A percentile compares a stretch with the other conserved stretches of the same genome.
Conservation (phyloP, 2,329 filamentous ascomycete species). For the Emergomyces orientalis region DNA sequence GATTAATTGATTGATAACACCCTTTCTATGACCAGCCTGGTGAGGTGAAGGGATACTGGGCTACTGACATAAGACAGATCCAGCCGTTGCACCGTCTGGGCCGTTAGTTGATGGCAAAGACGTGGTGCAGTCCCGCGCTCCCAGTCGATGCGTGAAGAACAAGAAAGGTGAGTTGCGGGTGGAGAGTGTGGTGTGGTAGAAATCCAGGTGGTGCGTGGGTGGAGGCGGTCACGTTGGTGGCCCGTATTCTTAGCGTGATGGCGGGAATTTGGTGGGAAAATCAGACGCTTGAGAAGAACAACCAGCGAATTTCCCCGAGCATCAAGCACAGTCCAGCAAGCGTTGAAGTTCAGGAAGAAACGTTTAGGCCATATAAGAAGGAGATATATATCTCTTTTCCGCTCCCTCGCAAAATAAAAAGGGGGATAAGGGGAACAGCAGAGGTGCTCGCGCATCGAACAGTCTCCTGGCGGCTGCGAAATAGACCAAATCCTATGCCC, state of each 20-base stretch:
- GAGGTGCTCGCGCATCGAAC: neutral
- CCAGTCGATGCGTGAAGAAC: neutral
- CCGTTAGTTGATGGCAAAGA: neutral
- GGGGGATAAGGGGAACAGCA: neutral
- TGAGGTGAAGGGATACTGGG: neutral
- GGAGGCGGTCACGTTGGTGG: neutral
- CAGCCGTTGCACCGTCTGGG: neutral
- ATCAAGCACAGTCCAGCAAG: neutral
- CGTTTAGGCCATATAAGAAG: neutral
- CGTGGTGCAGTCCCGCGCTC: neutral
- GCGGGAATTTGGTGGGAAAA: constrained; percentile 1
- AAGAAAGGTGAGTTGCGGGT: neutral
- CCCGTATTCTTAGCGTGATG: neutral
- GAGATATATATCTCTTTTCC: neutral
- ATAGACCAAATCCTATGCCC: neutral
- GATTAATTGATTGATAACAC: neutral
- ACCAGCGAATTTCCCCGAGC: neutral
- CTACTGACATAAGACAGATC: neutral
- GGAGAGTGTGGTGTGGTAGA: neutral
- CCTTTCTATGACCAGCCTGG: neutral
- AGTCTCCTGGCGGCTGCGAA: neutral
- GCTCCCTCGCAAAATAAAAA: neutral
- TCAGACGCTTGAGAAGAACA: neutral
- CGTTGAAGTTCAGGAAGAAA: neutral
- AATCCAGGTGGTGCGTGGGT: constrained; percentile 4